Evolutionary conservation across 2,329 filamentous ascomycete species (phyloP), one percentile per base, ranked within the genome.

Genomic region (Penicillium sp.): DNA sequence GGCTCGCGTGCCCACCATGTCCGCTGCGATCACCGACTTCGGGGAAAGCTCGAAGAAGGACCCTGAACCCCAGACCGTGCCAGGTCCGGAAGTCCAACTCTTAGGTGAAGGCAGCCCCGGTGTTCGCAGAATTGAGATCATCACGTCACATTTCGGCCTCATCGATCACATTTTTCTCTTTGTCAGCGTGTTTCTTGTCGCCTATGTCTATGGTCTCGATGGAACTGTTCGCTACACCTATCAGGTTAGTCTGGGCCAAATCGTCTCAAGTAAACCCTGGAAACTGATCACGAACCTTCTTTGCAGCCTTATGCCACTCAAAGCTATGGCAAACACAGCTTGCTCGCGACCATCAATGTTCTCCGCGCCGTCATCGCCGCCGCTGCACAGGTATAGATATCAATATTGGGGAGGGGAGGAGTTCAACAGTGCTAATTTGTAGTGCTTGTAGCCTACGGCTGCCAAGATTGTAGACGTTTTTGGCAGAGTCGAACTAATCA

Each of bases 381-480:
- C 31, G 82, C 81, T 2, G 78, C 79, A 38, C 78, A 74, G 63
- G 69, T 71, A 74, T 44, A 61, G 62, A 18, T 16, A 2, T 18
- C 16, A 2, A 18, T 10, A 6, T 2, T 8, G 2, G 2, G n/a
- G 2, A 2, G 2, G 2, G 6, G n/a, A 8, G 20, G 6, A 8
- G n/a, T 35, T n/a, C 4, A 35, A 8, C 1, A 8, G 16, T 8
- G 33, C n/a, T 35, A 35, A 18, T 18, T 9, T 7, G 5, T 8
- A n/a, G 11, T 14, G 16, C 2, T 33, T 25, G 4, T 18, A 83
- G 70, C 83, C 75, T 27, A 80, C 83, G 0, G 80, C 80, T 0
- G 83, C 82, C 9, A 86, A 85, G 58, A 76, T 86, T 50, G 81
- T 83, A 16, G 84, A 83, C 58, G 79, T 85, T 9, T 84, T 86